Base-by-base conservation (phyloP, 2,329 filamentous ascomycete species). In the Didymella arachidicola region DNA sequence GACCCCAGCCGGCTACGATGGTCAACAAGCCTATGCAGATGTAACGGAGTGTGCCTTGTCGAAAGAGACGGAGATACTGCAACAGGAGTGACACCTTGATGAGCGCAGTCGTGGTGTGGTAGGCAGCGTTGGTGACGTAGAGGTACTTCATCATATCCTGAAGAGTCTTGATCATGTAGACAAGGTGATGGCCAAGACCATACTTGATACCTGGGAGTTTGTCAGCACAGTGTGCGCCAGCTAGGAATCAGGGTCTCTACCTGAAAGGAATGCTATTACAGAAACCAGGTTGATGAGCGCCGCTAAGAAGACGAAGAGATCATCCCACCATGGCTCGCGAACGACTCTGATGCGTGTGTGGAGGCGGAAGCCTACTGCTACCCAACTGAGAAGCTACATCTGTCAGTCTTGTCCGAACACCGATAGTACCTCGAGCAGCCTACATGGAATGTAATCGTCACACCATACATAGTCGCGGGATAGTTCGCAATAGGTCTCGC, bases 21-120 rank as follows among this genome's bases (percentile, higher is more conserved):
- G 38, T 54, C 11, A 72, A 39, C 0, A 74, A 47, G 1, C 59
- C 44, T 10, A 64, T 43, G 32, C 61, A 66, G 16, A 66, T 34
- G 8, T 30, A 63, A 26, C 68, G 70, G 16, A 65, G 60, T 2
- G 30, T 36, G 2, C 67, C 68, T n/a, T 63, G 48, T 4, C 53
- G 63, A 55, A 76, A 76, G 1, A 77, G 42, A 25, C 74, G 64
- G 10, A 76, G 61, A 47, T 77, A 77, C 46, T 77, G 75, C 27
- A 70, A 59, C 2, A 77, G 66, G 11, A 77, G 60, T 2, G 75
- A 74, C 19, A 76, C 34, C 49, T 77, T 77, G 56, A 77, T 71
- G 27, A 72, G 53, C 8, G 63, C 65, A 2, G 74, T 69, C 1
- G 70, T 72, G 7, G 65, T 69, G 30, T 68, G 59, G 55, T 76